These are phyloP conservation scores for Tricholoma bakamatsutake DNA, from an alignment of 768 basidiomycete genomes.

Conservation along the genomic window DNA sequence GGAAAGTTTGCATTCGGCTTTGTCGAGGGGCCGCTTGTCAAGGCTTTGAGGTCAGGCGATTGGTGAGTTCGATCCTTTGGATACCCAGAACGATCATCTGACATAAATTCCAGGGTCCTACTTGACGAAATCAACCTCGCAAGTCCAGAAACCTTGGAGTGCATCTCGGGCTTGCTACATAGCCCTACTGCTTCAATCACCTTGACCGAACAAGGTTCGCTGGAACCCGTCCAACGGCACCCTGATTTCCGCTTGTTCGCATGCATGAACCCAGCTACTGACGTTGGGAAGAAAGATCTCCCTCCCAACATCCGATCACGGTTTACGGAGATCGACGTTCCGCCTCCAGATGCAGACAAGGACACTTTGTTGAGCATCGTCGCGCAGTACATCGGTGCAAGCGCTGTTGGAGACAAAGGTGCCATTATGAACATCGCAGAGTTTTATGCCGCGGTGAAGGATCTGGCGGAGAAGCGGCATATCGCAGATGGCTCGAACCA, in stretches of 20 bases:
- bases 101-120: conserved; percentile 59
- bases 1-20: conserved; percentile 92
- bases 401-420: conserved; percentile 78
- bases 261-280: conserved; percentile 99
- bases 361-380: conserved; percentile 88
- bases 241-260: conserved; percentile 95
- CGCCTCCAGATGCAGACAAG: conserved; percentile 87
- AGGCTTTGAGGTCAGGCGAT: conserved; percentile 80
- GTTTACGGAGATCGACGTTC: conserved; percentile 94
- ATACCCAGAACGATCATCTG: neutral
- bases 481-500: conserved; percentile 93
- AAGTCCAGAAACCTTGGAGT: conserved; percentile 90
- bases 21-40: conserved; percentile 93
- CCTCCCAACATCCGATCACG: conserved; percentile 84
- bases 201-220: conserved; percentile 85
- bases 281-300: conserved; percentile 96
- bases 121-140: conserved; percentile 97
- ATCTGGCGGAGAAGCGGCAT: conserved; percentile 61
- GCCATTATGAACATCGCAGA: conserved; percentile 89
- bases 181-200: conserved; percentile 86
- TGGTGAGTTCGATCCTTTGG: conserved; percentile 54
- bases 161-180: conserved; percentile 81
- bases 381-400: conserved; percentile 80
- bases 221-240: conserved; percentile 88
- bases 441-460: conserved; percentile 80